Conservation (phyloP, 176 grass and related monocot species). For the Tillandsia leiboldiana region DNA sequence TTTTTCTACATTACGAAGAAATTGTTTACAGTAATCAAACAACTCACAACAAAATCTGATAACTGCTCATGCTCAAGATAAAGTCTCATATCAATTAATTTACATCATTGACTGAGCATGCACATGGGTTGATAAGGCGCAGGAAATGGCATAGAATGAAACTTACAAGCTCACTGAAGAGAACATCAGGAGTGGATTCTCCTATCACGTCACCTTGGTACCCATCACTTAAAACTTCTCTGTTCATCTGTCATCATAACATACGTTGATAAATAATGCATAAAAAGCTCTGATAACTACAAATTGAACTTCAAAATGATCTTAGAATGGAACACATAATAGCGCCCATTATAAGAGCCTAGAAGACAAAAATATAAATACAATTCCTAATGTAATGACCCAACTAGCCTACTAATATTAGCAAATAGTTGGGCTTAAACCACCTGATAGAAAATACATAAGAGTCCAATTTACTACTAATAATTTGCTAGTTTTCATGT, state of each 20-base stretch:
- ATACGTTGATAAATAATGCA: not conserved
- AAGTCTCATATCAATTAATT: not conserved
- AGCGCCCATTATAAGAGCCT: too few species aligned
- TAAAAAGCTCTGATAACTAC: not conserved
- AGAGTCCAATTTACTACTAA: too few species aligned
- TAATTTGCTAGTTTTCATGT: too few species aligned
- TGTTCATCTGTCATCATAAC: slow-evolving; percentile 36
- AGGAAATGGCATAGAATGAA: slow-evolving; percentile 4
- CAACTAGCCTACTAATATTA: not conserved
- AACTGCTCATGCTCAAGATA: not conserved
- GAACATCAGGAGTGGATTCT: slow-evolving; percentile 70
- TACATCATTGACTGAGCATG: not conserved
- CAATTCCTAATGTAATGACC: not conserved
- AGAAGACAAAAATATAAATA: not conserved
- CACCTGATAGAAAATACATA: not conserved
- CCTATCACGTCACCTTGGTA: slow-evolving; percentile 70
- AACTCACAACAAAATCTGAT: too few species aligned
- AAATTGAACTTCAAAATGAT: not conserved
- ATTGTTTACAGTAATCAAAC: too few species aligned
- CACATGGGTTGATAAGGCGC: not conserved
- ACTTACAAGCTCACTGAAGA: slow-evolving; percentile 95
- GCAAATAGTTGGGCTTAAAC: not conserved
- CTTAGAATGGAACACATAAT: not conserved
- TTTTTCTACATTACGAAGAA: too few species aligned
- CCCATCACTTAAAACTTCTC: slow-evolving; percentile 42